These are phyloP conservation scores for Saussurea involucrata DNA, from an alignment of 129 eudicot genomes.

Conservation along the genomic window DNA sequence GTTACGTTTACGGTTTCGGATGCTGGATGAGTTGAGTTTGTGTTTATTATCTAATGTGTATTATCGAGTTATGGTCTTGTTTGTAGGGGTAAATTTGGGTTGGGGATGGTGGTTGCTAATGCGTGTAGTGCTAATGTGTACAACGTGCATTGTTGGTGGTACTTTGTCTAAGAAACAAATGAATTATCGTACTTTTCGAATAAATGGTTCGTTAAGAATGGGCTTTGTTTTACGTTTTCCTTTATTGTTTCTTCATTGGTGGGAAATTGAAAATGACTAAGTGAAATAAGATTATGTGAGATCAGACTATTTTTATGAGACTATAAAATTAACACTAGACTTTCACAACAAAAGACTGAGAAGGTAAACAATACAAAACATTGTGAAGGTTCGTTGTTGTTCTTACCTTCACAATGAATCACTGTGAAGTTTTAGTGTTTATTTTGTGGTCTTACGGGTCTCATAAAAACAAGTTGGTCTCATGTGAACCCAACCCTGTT, in stretches of 20 bases:
- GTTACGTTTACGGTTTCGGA: background rate
- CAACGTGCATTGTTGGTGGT: constrained; percentile 13
- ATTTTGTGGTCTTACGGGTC: too few relatives aligned
- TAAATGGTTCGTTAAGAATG: constrained; percentile 19
- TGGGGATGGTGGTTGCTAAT: constrained; percentile 12
- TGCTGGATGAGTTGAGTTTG: background rate
- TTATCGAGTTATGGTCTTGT: constrained; percentile 24
- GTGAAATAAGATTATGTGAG: too few relatives aligned
- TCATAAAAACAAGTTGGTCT: too few relatives aligned
- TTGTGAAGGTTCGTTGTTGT: too few relatives aligned
- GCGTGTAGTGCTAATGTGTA: constrained; percentile 8
- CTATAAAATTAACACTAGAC: too few relatives aligned
- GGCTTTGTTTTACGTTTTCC: background rate
- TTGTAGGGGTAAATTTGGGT: constrained; percentile 11
- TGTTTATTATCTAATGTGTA: constrained; percentile 7
- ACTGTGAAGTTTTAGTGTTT: too few relatives aligned
- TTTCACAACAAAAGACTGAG: too few relatives aligned
- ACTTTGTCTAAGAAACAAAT: constrained; percentile 11
- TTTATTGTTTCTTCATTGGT: background rate
- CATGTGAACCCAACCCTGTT: too few relatives aligned
- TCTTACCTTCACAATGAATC: too few relatives aligned
- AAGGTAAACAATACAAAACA: too few relatives aligned
- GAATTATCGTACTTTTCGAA: constrained; percentile 18
- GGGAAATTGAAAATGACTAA: too few relatives aligned
- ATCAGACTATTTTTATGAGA: too few relatives aligned